Evolutionary conservation across 225 moss, liverwort and hornwort genomes (phyloP), one percentile per base, ranked within the genome.

Genomic region (Polytrichum formosum): DNA sequence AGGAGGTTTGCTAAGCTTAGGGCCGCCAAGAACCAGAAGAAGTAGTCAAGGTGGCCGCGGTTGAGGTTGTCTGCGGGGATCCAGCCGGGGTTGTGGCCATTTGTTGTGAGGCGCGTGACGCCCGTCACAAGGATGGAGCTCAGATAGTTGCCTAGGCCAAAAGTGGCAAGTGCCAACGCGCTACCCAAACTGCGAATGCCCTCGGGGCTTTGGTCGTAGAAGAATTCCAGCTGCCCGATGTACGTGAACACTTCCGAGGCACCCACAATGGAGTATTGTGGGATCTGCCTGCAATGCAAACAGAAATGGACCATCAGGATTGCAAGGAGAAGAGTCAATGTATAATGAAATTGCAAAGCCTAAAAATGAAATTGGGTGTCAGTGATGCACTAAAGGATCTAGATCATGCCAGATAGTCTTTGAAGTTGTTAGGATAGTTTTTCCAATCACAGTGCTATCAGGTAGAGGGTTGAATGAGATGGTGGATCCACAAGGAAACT

Each of bases 201-300:
- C 1, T 85, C 76, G 0, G 94, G 94, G 18, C 92, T 90, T 59
- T 92, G 82, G 56, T 92, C 86, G 67, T 95, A 95, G 76, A 95
- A 95, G 66, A 95, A 89, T 64, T 95, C 94, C 13, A 92, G 69
- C 54, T 89, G 76, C 0, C 94, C 94, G 26, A 92, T 86, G 78
- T 87, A 92, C n/a, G 89, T 92, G 82, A 95, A 92, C 7, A 95
- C 84, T 73, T 96, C 95, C 2, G 91, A 90, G 26, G 87, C 91
- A 6, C 93, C 93, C 67, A 96, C 85, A n/a, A 96, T 63, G 0
- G 91, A 79, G 76, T 90, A 95, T n/a, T 95, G 95, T 37, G 95
- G 95, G 21, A 93, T 73, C 61, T 84, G 87, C 87, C 87, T 87
- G 74, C 16, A 78, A 6, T 46, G 46, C 46, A 2, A 46, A 46